These are phyloP conservation scores for Hymenoscyphus salicellus DNA, from an alignment of 2,329 filamentous ascomycete species.

Conservation along the genomic window DNA sequence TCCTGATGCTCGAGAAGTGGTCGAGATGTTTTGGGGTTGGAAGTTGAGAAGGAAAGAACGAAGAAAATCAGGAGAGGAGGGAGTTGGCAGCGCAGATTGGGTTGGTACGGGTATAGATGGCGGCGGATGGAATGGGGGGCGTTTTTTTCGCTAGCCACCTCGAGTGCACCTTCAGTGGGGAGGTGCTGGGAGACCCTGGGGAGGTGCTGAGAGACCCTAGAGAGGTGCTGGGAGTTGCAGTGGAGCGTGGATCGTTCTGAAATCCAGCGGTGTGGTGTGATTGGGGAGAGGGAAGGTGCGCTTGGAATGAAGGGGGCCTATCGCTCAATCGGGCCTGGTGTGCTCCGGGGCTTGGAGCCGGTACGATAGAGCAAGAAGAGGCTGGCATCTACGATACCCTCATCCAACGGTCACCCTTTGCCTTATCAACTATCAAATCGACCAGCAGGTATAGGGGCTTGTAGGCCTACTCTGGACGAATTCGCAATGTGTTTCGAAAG, in stretches of 20 bases:
- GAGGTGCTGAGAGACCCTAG: too few relatives aligned
- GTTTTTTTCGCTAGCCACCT: slow-evolving; percentile 3
- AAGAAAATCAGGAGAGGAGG: slow-evolving; percentile 8
- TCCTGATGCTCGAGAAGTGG: slow-evolving; percentile 9
- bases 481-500: not conserved
- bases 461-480: not conserved
- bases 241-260: slow-evolving; percentile 12
- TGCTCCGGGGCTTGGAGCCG: not conserved
- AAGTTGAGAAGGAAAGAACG: not conserved
- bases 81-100: not conserved
- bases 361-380: not conserved
- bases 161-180: not conserved
- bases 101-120: not conserved
- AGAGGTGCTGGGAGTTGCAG: not conserved
- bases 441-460: not conserved
- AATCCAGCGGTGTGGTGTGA: slow-evolving; percentile 15
- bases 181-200: not conserved
- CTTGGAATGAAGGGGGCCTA: slow-evolving; percentile 20
- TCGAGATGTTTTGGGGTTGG: slow-evolving; percentile 12
- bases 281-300: slow-evolving; percentile 11
- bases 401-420: not conserved
- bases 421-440: not conserved
- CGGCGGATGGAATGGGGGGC: slow-evolving; percentile 5
- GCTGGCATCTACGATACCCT: not conserved
- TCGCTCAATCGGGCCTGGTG: slow-evolving; percentile 14